Evolutionary conservation across 2,329 filamentous ascomycete genomes (phyloP), one percentile per base, ranked within the genome.

Genomic region (Epicoccum nigrum): DNA sequence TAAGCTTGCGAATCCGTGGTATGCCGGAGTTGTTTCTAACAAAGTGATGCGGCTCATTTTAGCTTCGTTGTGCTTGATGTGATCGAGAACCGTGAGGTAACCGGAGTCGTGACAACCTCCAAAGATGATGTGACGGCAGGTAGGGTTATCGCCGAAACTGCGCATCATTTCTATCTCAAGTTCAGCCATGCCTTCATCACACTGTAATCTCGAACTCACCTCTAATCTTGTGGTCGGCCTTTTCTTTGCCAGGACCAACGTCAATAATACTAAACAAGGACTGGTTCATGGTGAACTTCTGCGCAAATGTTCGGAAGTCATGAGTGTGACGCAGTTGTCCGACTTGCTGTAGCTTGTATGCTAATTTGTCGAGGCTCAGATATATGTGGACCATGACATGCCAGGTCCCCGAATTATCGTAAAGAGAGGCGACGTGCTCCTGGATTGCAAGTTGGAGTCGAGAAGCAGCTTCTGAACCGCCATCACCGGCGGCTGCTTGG

Each of bases 41-140:
- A 81, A 64, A 3, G 76, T 78, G 42, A 80, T 74, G 3, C 73
- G 73, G 23, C 68, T 62, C 19, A 72, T 67, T 33, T 69, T 70
- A 30, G 52, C 46, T 23, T 63, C 45, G 45, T 79, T 71, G 53
- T 76, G 71, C 42, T 76, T 76, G 64, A 77, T 78, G 11, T 73
- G 69, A 42, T 78, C 76, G 40, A 80, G 70, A 20, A 75, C 75
- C 17, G 75, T 68, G 25, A 79, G 68, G 51, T 76, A 79, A 25
- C 77, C 77, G 34, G 75, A 74, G 60, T 80, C 77, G 48, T 77
- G 75, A 53, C 75, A 77, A 7, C 76, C 77, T 16, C 75, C 77
- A 53, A 80, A 79, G 56, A 79, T 72, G 59, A 79, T 74, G 49
- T 77, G 75, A 51, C 74, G 76, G 64, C 76, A 78, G 32, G 78